Evolutionary conservation across 306 rosid species (phyloP).

Genomic region (Quercus variabilis): DNA sequence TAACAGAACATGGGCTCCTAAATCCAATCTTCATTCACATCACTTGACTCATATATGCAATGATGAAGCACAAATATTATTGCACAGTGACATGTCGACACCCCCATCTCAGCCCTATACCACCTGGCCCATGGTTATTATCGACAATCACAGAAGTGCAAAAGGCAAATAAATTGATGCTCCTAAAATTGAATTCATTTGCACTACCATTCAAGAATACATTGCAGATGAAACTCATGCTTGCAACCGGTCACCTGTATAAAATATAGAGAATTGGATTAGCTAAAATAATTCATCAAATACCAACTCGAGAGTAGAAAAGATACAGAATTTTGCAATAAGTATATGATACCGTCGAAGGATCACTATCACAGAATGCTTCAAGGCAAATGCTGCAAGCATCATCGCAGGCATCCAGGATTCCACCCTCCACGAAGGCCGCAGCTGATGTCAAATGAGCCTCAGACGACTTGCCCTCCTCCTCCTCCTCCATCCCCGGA

Average conservation of each 20-base stretch:
- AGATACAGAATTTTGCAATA: background rate
- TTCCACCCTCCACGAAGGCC: conserved; percentile 97
- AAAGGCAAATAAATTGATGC: background rate
- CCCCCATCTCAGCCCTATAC: background rate
- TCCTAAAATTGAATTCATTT: conserved; percentile 1
- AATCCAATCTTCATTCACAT: background rate
- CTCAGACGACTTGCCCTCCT: conserved; percentile 51
- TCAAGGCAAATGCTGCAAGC: conserved; percentile 97
- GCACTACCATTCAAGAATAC: conserved; percentile 90
- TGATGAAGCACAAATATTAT: background rate
- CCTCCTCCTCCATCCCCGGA: conserved; percentile 59
- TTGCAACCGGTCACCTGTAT: conserved; percentile 84
- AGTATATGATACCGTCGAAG: conserved; percentile 58
- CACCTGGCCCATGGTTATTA: background rate
- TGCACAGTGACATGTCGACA: background rate
- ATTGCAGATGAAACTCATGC: conserved; percentile 95
- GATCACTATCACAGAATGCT: conserved; percentile 78
- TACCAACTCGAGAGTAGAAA: background rate
- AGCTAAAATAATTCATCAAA: conserved; percentile 15
- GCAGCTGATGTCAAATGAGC: conserved; percentile 89
- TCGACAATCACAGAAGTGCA: background rate
- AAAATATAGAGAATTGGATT: background rate
- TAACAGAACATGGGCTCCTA: background rate
- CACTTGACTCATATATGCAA: background rate
- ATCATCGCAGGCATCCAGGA: conserved; percentile 94